Conservation (phyloP, 2,329 filamentous ascomycete genomes). For the Claviceps sp. region DNA sequence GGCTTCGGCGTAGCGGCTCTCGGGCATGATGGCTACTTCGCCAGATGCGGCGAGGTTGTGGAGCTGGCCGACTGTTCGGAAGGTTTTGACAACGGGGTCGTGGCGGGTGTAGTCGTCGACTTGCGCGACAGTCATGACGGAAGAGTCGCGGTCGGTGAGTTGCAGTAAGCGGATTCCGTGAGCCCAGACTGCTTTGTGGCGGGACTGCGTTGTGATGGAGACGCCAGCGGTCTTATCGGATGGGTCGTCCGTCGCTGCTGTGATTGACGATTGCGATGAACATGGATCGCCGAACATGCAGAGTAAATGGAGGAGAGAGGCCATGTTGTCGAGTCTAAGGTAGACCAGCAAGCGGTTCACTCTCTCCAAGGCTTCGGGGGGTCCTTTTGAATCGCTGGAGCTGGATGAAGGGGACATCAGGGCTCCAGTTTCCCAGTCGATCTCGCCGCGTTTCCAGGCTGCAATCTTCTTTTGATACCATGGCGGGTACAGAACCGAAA, state of each 20-base stretch:
- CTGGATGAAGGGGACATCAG: slow-evolving; percentile 7
- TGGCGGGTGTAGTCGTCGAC: slow-evolving; percentile 56
- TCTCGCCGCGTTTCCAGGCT: slow-evolving; percentile 62
- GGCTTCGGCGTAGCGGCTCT: slow-evolving; percentile 65
- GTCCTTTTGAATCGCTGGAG: slow-evolving; percentile 4
- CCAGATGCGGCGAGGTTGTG: slow-evolving; percentile 74
- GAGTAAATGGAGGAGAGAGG: slow-evolving; percentile 70
- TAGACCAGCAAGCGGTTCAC: slow-evolving; percentile 63
- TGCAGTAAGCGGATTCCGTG: slow-evolving; percentile 80
- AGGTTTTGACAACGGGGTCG: slow-evolving; percentile 84
- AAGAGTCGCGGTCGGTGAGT: slow-evolving; percentile 82
- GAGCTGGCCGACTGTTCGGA: slow-evolving; percentile 75
- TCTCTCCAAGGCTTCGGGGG: slow-evolving; percentile 5
- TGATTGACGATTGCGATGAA: slow-evolving; percentile 10
- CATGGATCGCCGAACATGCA: slow-evolving; percentile 51
- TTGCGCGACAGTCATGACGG: slow-evolving; percentile 87
- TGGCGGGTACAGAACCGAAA: slow-evolving; percentile 58
- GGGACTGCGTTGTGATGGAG: not conserved
- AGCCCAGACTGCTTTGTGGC: slow-evolving; percentile 39
- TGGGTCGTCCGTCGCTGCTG: slow-evolving; percentile 1
- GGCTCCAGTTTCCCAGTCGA: slow-evolving; percentile 56
- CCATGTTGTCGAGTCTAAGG: slow-evolving; percentile 72
- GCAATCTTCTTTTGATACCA: slow-evolving; percentile 40
- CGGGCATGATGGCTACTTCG: slow-evolving; percentile 66
- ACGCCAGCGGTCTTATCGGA: slow-evolving; percentile 9